Evolutionary conservation across 2,329 filamentous ascomycete species (phyloP), one percentile per base, ranked within the genome.

Genomic region (Bipolaris victoriae): DNA sequence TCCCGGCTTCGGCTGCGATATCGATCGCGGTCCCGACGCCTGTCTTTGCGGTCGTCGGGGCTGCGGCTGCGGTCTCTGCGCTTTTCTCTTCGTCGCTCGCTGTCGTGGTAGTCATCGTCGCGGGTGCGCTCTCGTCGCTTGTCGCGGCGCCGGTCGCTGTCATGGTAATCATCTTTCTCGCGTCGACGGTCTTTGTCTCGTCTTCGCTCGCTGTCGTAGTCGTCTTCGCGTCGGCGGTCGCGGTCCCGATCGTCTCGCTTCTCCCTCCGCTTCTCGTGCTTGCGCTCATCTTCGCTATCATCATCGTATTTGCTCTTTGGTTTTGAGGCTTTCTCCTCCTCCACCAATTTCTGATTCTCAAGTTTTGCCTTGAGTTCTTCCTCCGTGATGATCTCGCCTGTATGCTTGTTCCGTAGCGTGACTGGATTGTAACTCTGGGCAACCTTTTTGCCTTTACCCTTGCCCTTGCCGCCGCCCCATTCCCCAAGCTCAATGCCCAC

Each of bases 401-500:
- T 89, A 60, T 80, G 79, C 66, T 84, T 86, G 69, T 88, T 87
- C 54, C 81, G 79, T 74, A 89, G 78, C 51, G 86, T 76, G 2
- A 90, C 80, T 0, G 87, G 87, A 63, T 84, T 86, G 69, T 88
- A 89, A 5, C 84, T 78, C 48, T 81, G 79, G 43, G 80, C 76
- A 1, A 69, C 73, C 36, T 70, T 76, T 67, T 82, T 83, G 33
- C 50, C 49, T 47, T 82, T 78, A 55, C 82, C 83, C 69, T 67
- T 77, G 26, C 48, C 83, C 69, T 67, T 77, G 20, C 44, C 40
- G 18, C 41, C 81, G 51, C 80, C 79, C 91, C 91, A 96, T 1
- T 86, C 88, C 1, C 90, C 91, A 16, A 96, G 79, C 65, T 96
- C 91, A 60, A 91, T 84, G 20, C 71, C 71, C 45, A 82, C 80